Evolutionary conservation across 495 filamentous ascomycete species (phyloP).

Genomic region (Xylaria nigripes): DNA sequence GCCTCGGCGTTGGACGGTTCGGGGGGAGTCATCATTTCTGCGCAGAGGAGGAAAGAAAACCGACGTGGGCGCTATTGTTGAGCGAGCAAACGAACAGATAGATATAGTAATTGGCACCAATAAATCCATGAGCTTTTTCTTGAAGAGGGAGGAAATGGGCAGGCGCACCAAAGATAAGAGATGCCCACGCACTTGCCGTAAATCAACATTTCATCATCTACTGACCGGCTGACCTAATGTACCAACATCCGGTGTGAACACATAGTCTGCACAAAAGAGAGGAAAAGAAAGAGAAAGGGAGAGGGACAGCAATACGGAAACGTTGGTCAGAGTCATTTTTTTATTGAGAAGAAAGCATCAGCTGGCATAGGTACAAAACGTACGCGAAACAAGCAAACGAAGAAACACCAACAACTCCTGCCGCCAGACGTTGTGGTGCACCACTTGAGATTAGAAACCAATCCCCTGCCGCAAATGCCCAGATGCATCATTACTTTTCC

Average conservation of each 20-base stretch:
- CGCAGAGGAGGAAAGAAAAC: neutral
- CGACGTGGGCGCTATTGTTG: neutral
- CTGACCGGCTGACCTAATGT: neutral
- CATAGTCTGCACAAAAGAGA: neutral
- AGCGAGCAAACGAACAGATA: neutral
- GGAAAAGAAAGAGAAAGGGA: too few species aligned
- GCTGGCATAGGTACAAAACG: slow-evolving; percentile 24
- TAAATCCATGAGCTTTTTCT: neutral
- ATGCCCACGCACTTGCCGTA: neutral
- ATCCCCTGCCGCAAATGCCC: slow-evolving; percentile 25
- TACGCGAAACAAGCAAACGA: slow-evolving; percentile 18
- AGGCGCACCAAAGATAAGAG: neutral
- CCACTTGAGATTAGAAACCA: slow-evolving; percentile 25
- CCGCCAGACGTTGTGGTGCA: slow-evolving; percentile 20
- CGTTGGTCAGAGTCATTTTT: slow-evolving; percentile 16
- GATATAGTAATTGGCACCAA: neutral
- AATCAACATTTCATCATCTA: neutral
- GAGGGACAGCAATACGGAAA: neutral
- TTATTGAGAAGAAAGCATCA: slow-evolving; percentile 24
- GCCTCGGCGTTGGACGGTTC: neutral
- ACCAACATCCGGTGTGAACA: neutral
- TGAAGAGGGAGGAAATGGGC: neutral
- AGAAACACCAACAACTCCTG: slow-evolving; percentile 21
- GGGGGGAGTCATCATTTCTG: neutral
- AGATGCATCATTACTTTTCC: slow-evolving; percentile 25